Conservation (phyloP, 2,329 filamentous ascomycete species). For the Colletotrichum magnum region DNA sequence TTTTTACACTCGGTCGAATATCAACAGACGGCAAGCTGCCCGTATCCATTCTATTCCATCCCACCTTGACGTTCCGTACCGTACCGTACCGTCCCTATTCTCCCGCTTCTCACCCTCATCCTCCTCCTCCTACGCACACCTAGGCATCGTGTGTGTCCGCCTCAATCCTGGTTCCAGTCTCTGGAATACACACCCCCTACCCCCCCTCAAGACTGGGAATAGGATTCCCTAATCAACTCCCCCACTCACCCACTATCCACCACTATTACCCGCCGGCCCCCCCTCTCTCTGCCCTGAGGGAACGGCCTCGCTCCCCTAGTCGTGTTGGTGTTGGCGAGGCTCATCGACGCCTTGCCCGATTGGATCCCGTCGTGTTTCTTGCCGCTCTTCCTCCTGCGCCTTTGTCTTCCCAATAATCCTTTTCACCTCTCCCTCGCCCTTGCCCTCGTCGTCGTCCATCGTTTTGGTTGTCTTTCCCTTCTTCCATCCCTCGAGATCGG, state of each 20-base stretch:
- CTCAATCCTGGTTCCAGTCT: too few species aligned
- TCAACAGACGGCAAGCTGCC: too few species aligned
- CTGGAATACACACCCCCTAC: too few species aligned
- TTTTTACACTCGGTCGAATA: neutral
- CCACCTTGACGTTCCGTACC: neutral
- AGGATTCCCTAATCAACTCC: constrained; percentile 30
- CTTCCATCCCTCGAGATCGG: constrained; percentile 35
- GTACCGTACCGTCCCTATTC: neutral
- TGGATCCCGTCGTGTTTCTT: constrained; percentile 31
- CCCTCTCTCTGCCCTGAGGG: constrained; percentile 17
- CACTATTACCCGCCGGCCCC: constrained; percentile 14
- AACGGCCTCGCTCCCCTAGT: constrained; percentile 30
- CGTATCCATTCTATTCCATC: neutral
- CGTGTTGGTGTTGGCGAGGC: constrained; percentile 36
- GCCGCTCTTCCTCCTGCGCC: constrained; percentile 21
- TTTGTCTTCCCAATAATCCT: constrained; percentile 34
- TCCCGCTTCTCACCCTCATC: too few species aligned
- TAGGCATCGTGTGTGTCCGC: too few species aligned
- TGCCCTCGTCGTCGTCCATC: constrained; percentile 28
- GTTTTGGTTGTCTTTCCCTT: constrained; percentile 28
- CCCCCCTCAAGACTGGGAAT: neutral
- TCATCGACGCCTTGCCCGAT: constrained; percentile 39
- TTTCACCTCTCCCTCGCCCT: constrained; percentile 20
- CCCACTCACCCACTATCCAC: constrained; percentile 21
- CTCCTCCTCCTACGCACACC: neutral